Evolutionary conservation across 805 yeast genomes (phyloP), one percentile per base, ranked within the genome.

Genomic region (Zygotorulaspora sp.): DNA sequence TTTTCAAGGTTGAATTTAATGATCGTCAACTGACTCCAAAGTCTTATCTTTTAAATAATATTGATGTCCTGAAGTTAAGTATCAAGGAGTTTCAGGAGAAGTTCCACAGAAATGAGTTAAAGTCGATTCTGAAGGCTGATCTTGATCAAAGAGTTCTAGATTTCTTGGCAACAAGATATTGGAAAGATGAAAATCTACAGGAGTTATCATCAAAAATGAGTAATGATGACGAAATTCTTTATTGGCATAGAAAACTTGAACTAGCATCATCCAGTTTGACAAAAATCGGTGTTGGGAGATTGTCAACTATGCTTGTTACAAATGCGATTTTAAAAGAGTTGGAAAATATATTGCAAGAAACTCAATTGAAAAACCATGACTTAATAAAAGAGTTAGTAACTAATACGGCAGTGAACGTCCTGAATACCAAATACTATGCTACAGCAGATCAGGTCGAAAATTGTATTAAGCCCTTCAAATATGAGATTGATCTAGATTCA

Each of bases 401-500:
- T 36, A 95, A 87, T 27, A 95, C 97, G 2, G 95, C 96, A 0
- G 72, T 75, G 21, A 68, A 79, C 16, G 95, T 92, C 5, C 68
- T 92, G 45, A 80, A 80, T 46, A 66, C 83, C 18, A 78, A 90
- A 47, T 92, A 75, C 58, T 85, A 80, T 47, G 81, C 95, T 1
- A 90, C 98, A 0, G 95, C 98, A 0, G 99, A 94, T 60, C 99
- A 92, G 61, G 97, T 92, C 5, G 99, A 92, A 55, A 92, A 94
- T 62, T 89, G 97, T 65, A 90, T 92, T 54, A 92, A 92, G 60
- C 99, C 99, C 2, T 92, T 83, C 67, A 92, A 92, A 65, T 92
- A 90, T 60, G 99, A 92, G 56, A 89, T 92, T 43, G 99, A 92
- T 55, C 77, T 92, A 33, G 97, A 92, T 57, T 95, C 89, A 50